phyloP scores from a whole-genome alignment of 2,329 filamentous ascomycete species.

The Hortaea sp. region DNA sequence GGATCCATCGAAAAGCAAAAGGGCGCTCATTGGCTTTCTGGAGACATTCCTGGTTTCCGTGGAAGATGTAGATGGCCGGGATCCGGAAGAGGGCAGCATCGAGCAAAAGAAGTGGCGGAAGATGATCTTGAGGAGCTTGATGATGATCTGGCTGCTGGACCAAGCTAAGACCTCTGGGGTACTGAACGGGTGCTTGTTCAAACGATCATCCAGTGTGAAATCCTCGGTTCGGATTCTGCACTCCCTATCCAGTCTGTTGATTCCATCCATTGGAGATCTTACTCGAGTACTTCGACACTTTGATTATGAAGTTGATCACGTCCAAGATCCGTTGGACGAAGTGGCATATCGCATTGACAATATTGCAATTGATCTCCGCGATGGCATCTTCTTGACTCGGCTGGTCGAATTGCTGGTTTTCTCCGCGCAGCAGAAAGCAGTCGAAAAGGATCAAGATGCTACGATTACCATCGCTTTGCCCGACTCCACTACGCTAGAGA shows the following conservation, averaged over 20 bases:
- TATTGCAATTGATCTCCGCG: conserved; percentile 51
- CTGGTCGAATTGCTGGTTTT: conserved; percentile 50
- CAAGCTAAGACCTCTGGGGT: conserved; percentile 35
- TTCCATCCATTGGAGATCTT: conserved; percentile 51
- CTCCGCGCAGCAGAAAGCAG: background rate
- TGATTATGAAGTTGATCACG: conserved; percentile 44
- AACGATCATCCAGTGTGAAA: conserved; percentile 43
- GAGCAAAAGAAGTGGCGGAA: conserved; percentile 36
- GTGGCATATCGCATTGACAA: conserved; percentile 49
- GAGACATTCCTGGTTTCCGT: conserved; percentile 49
- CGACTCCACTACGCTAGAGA: conserved; percentile 34
- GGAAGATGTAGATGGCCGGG: conserved; percentile 37
- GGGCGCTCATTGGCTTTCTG: conserved; percentile 34
- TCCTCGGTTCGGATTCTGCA: conserved; percentile 45
- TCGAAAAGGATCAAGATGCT: conserved; percentile 17
- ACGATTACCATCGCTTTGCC: conserved; percentile 38
- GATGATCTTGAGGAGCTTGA: conserved; percentile 47
- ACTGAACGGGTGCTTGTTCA: conserved; percentile 40
- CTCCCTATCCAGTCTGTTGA: conserved; percentile 41
- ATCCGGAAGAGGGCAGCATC: conserved; percentile 5
- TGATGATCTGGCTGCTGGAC: conserved; percentile 52
- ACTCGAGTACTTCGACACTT: conserved; percentile 45
- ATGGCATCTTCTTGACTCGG: conserved; percentile 50
- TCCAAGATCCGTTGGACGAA: conserved; percentile 50
- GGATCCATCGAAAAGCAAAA: conserved; percentile 12